Conservation (phyloP, 2,329 filamentous ascomycete genomes). For the Colletotrichum australisinense region DNA sequence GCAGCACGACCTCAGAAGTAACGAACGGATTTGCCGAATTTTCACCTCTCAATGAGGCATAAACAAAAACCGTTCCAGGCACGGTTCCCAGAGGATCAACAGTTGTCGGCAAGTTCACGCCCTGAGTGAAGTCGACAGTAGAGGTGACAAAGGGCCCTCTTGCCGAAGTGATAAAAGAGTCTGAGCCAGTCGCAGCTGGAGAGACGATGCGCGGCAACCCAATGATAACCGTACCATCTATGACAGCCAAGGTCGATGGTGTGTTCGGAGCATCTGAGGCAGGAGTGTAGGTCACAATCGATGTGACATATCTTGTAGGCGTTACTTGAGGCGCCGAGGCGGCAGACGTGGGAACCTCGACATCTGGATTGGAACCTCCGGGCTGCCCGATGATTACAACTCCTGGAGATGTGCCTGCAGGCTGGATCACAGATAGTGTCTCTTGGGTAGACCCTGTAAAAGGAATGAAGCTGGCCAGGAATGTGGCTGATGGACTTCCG, state of each 20-base stretch:
- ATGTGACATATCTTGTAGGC: neutral
- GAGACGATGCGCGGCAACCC: neutral
- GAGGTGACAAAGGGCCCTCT: neutral
- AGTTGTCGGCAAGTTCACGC: neutral
- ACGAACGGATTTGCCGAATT: neutral
- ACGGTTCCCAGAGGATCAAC: neutral
- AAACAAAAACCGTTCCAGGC: constrained; percentile 6
- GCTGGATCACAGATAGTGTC: constrained; percentile 19
- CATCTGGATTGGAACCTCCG: constrained; percentile 2
- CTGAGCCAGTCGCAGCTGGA: neutral
- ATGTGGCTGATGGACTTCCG: constrained; percentile 4
- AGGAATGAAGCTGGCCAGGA: neutral
- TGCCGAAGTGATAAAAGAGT: constrained; percentile 11
- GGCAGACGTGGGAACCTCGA: neutral
- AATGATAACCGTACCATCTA: constrained; percentile 25
- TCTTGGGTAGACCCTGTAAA: neutral
- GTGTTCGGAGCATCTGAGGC: neutral
- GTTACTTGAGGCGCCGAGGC: neutral
- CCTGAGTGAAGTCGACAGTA: neutral
- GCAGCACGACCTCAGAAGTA: constrained; percentile 8
- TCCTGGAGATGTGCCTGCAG: constrained; percentile 4
- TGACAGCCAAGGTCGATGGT: constrained; percentile 24
- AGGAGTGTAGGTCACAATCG: constrained; percentile 13
- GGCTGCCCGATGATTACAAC: constrained; percentile 21
- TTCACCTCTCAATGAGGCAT: neutral